Base-by-base conservation (phyloP, 1,284 basidiomycete species). In the Phlebopus sp. region DNA sequence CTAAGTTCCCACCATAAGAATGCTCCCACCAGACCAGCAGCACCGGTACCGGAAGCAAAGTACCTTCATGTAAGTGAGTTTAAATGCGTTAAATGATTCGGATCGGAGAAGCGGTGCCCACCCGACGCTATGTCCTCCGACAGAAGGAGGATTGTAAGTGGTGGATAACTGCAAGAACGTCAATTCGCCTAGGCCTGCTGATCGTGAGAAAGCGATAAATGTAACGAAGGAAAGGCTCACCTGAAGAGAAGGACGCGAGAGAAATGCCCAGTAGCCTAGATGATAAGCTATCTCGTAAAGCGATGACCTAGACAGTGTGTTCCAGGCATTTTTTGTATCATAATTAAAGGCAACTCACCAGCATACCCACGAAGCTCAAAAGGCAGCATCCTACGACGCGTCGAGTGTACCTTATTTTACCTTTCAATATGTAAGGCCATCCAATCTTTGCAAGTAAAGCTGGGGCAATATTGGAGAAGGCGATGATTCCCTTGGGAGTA, bases 91-190 rank as follows among this genome's bases (percentile, higher is more conserved):
- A 11, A 30, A 29, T 36, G 27, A 11, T 23, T 42, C n/a, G 4
- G 11, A 18, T 2, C 10, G 17, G n/a, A 45, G 3, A 15, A 5
- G 21, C 34, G n/a, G 5, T 3, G 47, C 77, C 34, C 57, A 86
- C 84, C 88, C 84, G 21, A 91, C 78, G 44, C 82, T 79, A 45
- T 81, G 82, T 1, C 86, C 85, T 6, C 77, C 84, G 11, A 89
- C 74, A 14, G 82, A 81, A 2, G 83, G 70, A 1, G 88, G 84
- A 39, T 78, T 75, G 59, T 87, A 90, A 0, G 88, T 86, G 0
- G 95, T 97, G 0, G 93, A 92, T 3, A 97, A 73, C 69, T 99
- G 96, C 2, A 99, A 72, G 63, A 93, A 98, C 1, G 95, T 98
- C 51, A 99, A 68, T 68, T 99, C 96, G 11, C 97, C 96, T 5